Evolutionary conservation across 805 yeast species (phyloP), one percentile per base, ranked within the genome.

Genomic region (Zygosaccharomyces bisporus): DNA sequence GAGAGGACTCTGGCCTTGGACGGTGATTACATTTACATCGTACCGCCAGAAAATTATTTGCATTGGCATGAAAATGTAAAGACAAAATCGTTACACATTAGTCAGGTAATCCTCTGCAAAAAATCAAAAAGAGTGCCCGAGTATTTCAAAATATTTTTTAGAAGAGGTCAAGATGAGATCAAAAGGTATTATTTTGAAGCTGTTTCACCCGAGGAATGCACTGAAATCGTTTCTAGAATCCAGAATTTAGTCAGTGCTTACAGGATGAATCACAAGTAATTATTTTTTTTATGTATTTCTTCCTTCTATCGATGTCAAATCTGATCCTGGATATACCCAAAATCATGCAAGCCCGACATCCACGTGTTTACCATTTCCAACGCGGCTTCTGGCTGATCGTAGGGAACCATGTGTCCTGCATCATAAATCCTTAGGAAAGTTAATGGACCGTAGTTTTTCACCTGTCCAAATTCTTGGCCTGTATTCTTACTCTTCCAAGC

Each of bases 401-500:
- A 83, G 23, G 95, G 95, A 52, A 87, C 95, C 95, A 88, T 85
- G 66, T 88, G 96, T 8, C 96, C 96, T 30, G 91, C 95, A 51
- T 80, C 85, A 53, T 65, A 83, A 32, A 88, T 74, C 61, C 95
- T 76, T 58, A 87, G 72, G 67, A 84, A 88, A 3, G 95, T 81
- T 58, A 88, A 81, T 34, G 80, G 75, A 18, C 76, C 80, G 56
- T 68, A 76, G 62, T 79, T 83, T 71, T 87, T 88, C 21, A 81
- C 83, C 57, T 83, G 79, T 47, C 98, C 98, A 19, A 80, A 76
- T 25, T 63, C 57, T 39, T 69, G 64, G 21, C 70, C 70, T 18
- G 63, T 54, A 9, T 47, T 66, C 12, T 63, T 63, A 50, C 51
- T 58, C 34, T 30, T 58, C 79, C 77, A 80, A 34, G 70, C 64